Evolutionary conservation across 768 basidiomycete genomes (phyloP), one percentile per base, ranked within the genome.

Genomic region (Lentinula sp.): DNA sequence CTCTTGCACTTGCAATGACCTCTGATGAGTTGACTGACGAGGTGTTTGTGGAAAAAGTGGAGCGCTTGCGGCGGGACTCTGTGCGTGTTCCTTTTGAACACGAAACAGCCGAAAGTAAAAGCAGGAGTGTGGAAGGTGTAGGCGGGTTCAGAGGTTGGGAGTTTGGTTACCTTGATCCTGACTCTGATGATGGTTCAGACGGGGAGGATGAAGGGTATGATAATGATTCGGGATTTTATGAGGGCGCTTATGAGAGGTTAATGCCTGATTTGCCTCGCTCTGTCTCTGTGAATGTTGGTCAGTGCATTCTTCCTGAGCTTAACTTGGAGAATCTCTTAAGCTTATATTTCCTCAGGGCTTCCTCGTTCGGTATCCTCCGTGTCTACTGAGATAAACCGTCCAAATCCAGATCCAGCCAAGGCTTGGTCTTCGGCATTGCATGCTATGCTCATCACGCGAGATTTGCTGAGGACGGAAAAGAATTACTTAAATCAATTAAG

Each of bases 11-110:
- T 67, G 81, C 79, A 15, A 77, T 84, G 62, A 81, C 76, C 32
- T 79, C 83, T 52, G 77, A 82, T 32, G 77, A 70, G 16, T 72
- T 83, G 53, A 75, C 81, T 2, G 81, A 85, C 66, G 82, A 82
- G 64, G 76, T 72, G 39, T 71, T 85, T 10, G 74, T 84, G 6
- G 71, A 78, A 52, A 74, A 74, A 51, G 72, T 85, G 28, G 83
- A 85, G 66, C 69, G 69, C 20, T 77, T 83, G 64, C 70, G 77
- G 23, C 48, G 48, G 48, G 49, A 51, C n/a, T 51, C 59, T 18
- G 7, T 52, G 3, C 39, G 41, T n/a, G 33, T 37, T 6, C 20
- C 20, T 56, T 4, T 15, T 12, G 53, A 55, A 18, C 12, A 56
- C 41, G 55, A 56, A 28, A 8, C 41, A 7, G 4, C 10, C 9